A percentile compares a stretch with the other conserved stretches of the same genome.
Conservation (phyloP, 2,329 filamentous ascomycete species). For the Exophiala oligosperma region DNA sequence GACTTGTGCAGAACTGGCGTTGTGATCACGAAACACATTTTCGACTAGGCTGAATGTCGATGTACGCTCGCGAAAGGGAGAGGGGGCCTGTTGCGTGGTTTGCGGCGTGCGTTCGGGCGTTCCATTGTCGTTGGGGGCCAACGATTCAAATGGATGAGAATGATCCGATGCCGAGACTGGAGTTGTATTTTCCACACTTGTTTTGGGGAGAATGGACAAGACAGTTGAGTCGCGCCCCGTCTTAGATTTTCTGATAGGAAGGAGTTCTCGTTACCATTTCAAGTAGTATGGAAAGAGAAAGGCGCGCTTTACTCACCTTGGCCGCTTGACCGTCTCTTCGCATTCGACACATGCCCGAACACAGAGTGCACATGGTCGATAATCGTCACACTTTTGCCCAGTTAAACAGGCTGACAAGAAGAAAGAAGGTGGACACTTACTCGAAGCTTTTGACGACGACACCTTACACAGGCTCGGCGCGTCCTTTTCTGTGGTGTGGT, state of each 20-base stretch:
- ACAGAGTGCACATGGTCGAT: neutral
- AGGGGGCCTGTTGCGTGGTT: neutral
- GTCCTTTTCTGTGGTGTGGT: neutral
- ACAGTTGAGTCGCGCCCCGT: neutral
- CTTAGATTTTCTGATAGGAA: neutral
- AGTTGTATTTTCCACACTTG: no score
- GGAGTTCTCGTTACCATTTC: neutral
- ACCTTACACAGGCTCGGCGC: neutral
- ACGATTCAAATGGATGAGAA: neutral
- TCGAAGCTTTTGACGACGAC: slow-evolving; percentile 1
- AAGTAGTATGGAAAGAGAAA: neutral
- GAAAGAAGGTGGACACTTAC: neutral
- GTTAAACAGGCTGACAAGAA: neutral
- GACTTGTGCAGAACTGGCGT: neutral
- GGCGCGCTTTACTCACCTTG: neutral
- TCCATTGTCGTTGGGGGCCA: neutral
- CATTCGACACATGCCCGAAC: neutral
- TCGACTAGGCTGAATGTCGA: neutral
- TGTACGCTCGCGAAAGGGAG: neutral
- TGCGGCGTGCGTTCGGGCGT: neutral
- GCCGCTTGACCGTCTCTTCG: neutral
- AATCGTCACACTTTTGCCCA: neutral
- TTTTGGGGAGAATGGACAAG: neutral
- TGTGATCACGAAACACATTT: neutral
- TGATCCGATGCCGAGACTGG: neutral